Conservation (phyloP, 768 basidiomycete species). For the Postia placenta region DNA sequence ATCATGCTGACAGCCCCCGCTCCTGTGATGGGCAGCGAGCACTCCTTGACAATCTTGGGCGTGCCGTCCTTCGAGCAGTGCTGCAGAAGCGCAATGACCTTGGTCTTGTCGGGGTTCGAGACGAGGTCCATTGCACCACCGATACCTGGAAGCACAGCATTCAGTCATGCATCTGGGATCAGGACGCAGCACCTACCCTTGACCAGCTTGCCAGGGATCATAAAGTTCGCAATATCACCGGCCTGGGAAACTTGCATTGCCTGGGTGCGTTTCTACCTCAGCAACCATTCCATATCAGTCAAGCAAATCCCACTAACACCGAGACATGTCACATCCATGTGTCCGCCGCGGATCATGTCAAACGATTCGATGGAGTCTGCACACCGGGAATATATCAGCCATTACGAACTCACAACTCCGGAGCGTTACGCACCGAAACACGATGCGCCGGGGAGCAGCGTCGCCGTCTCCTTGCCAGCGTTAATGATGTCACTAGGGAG, state of each 20-base stretch:
- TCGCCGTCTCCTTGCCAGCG: conserved; percentile 90
- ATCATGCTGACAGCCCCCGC: conserved; percentile 82
- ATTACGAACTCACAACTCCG: not conserved
- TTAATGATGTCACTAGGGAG: conserved; percentile 74
- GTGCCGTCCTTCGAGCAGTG: conserved; percentile 85
- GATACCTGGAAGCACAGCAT: conserved; percentile 46
- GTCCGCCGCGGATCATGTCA: conserved; percentile 95
- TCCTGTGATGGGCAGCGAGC: conserved; percentile 81
- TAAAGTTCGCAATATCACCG: conserved; percentile 94
- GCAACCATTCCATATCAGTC: not conserved
- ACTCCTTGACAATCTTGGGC: conserved; percentile 78
- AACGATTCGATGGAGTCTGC: conserved; percentile 89
- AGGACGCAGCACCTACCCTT: conserved; percentile 42
- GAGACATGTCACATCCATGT: conserved; percentile 85
- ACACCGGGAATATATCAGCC: conserved; percentile 3
- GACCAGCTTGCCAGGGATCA: conserved; percentile 91
- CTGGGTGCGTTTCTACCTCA: conserved; percentile 29
- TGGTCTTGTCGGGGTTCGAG: conserved; percentile 91
- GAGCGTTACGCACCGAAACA: conserved; percentile 58
- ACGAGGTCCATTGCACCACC: conserved; percentile 95
- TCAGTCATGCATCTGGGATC: conserved; percentile 1
- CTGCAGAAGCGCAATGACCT: conserved; percentile 84
- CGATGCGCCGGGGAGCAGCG: conserved; percentile 84
- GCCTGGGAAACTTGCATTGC: conserved; percentile 91
- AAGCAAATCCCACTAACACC: conserved; percentile 49